Conservation (phyloP, 805 yeast species). For the Pichia rugopelliculosa region DNA sequence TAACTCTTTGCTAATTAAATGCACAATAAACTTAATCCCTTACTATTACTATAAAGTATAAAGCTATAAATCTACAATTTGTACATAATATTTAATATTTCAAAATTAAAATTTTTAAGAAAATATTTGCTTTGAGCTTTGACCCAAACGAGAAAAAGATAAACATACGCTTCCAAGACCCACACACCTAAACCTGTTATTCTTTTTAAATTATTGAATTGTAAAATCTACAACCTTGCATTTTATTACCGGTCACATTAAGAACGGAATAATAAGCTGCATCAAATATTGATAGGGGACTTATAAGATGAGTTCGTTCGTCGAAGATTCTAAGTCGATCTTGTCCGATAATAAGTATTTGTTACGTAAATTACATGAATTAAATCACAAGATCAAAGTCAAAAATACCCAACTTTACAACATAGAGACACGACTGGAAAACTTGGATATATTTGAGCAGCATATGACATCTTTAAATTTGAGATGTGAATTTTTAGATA, state of each 20-base stretch:
- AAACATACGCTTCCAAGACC: not conserved
- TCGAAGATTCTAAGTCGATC: not conserved
- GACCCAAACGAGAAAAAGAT: not conserved
- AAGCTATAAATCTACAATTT: too few relatives aligned
- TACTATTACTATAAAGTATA: too few relatives aligned
- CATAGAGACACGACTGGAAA: slow-evolving; percentile 19
- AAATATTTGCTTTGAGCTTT: too few relatives aligned
- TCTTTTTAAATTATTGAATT: too few relatives aligned
- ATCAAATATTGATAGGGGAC: not conserved
- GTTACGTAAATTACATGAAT: slow-evolving; percentile 12
- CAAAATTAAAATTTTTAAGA: not conserved
- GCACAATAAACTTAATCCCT: not conserved
- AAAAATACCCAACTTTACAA: slow-evolving; percentile 20
- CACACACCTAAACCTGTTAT: too few relatives aligned
- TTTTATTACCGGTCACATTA: not conserved
- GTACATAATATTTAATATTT: too few relatives aligned
- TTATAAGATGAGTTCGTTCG: too few relatives aligned
- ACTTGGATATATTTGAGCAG: slow-evolving; percentile 23
- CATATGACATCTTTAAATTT: slow-evolving; percentile 27
- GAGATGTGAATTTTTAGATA: slow-evolving; percentile 29
- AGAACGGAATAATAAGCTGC: not conserved
- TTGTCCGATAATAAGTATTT: slow-evolving; percentile 12
- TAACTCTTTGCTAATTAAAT: not conserved
- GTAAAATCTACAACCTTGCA: too few relatives aligned
- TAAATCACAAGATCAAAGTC: slow-evolving; percentile 15